phyloP scores from a whole-genome alignment of 257 asterid genomes.

The Fraxinus cuspidata region DNA sequence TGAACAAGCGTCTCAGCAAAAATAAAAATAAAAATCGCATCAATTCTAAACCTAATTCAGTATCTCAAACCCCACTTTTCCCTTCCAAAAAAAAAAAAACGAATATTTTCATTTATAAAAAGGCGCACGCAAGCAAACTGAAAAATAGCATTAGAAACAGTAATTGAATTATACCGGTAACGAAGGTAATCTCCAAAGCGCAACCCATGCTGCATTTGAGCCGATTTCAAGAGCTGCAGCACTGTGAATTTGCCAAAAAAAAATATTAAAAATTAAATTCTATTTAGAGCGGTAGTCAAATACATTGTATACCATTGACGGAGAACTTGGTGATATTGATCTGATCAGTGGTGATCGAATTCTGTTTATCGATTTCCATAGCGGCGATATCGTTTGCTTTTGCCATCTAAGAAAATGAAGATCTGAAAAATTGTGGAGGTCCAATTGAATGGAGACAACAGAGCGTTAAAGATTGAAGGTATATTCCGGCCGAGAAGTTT shows the following conservation, averaged over 20 bases:
- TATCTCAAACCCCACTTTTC: neutral
- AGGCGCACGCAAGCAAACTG: neutral
- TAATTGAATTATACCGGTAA: slow-evolving; percentile 57
- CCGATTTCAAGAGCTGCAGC: slow-evolving; percentile 83
- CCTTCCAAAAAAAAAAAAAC: neutral
- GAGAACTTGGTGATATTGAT: slow-evolving; percentile 71
- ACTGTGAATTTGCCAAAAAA: slow-evolving; percentile 50
- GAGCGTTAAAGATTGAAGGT: neutral
- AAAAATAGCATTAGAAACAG: neutral
- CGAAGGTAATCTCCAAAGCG: slow-evolving; percentile 91
- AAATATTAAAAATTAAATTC: neutral
- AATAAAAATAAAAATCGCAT: neutral
- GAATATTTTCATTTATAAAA: neutral
- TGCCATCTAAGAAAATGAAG: slow-evolving; percentile 46
- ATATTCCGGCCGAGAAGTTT: slow-evolving; percentile 12
- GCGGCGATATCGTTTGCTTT: slow-evolving; percentile 51
- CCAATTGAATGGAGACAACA: neutral
- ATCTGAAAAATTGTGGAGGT: slow-evolving; percentile 27
- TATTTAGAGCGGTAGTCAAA: neutral
- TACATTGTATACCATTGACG: slow-evolving; percentile 52
- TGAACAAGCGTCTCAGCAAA: slow-evolving; percentile 10
- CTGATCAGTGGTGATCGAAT: slow-evolving; percentile 51
- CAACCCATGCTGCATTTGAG: slow-evolving; percentile 99
- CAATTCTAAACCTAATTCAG: neutral
- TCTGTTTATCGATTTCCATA: slow-evolving; percentile 76